Percentiles rank a stretch among this genome's conserved stretches.
phyloP scores from a whole-genome alignment of 208 protist genomes.

The Leishmania gerbilli region DNA sequence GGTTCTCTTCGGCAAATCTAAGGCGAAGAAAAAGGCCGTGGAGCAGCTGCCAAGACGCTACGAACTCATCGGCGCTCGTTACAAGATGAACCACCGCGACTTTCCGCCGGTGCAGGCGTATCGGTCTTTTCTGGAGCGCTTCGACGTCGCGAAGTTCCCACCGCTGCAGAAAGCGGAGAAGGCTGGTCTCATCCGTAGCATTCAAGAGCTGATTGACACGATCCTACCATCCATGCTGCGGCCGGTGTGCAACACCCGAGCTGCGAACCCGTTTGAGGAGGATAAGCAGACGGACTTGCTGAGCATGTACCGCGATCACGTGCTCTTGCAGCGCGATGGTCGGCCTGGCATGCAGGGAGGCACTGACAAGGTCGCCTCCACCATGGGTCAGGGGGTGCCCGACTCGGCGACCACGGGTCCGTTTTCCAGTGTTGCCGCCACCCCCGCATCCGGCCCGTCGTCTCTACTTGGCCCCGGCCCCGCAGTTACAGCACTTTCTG shows the following conservation, averaged over 20 bases:
- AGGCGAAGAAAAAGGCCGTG: slow-evolving; percentile 61
- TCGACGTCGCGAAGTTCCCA: slow-evolving; percentile 64
- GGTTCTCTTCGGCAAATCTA: slow-evolving; percentile 73
- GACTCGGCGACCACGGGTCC: neutral
- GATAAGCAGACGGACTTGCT: slow-evolving; percentile 40
- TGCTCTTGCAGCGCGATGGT: slow-evolving; percentile 39
- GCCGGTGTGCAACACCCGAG: slow-evolving; percentile 38
- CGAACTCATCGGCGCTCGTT: slow-evolving; percentile 54
- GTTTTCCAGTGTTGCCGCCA: neutral
- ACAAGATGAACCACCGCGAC: slow-evolving; percentile 62
- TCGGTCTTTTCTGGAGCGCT: slow-evolving; percentile 58
- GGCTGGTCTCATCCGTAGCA: slow-evolving; percentile 41
- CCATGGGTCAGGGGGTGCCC: slow-evolving; percentile 1
- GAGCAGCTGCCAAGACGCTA: slow-evolving; percentile 60
- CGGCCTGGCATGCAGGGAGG: slow-evolving; percentile 29
- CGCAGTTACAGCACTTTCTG: neutral
- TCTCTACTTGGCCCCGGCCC: neutral
- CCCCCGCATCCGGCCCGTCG: neutral
- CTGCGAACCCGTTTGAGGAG: slow-evolving; percentile 31
- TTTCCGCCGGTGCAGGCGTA: slow-evolving; percentile 56
- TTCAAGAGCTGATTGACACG: slow-evolving; percentile 60
- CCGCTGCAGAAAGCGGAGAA: slow-evolving; percentile 73
- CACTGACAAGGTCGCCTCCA: slow-evolving; percentile 22
- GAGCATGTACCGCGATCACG: slow-evolving; percentile 49
- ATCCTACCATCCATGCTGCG: slow-evolving; percentile 62